Conservation (phyloP, 2,329 filamentous ascomycete genomes). For the Exutisphaerella laricina region DNA sequence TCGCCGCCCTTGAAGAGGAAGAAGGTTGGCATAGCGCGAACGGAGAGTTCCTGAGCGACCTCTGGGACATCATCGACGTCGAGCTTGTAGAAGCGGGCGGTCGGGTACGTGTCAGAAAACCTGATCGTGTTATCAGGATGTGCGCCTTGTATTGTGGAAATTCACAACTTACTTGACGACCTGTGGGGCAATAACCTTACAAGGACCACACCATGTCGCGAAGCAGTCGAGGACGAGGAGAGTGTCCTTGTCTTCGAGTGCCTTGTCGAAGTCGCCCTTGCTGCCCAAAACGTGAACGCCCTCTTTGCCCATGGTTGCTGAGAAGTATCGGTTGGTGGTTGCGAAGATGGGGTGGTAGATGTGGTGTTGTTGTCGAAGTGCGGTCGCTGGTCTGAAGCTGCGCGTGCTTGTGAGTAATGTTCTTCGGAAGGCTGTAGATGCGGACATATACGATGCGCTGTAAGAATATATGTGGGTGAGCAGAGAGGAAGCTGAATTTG, state of each 20-base stretch:
- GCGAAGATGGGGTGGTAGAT: conserved; percentile 21
- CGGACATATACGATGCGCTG: conserved; percentile 37
- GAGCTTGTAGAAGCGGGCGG: conserved; percentile 76
- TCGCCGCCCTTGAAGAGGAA: conserved; percentile 73
- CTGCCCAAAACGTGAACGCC: conserved; percentile 52
- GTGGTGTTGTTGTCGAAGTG: conserved; percentile 12
- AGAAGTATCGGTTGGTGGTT: conserved; percentile 33
- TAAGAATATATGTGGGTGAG: no score
- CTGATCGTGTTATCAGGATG: conserved; percentile 34
- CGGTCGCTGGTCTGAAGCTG: conserved; percentile 20
- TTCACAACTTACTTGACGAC: conserved; percentile 52
- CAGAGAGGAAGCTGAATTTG: conserved; percentile 8
- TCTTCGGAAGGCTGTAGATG: conserved; percentile 35
- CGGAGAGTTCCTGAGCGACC: conserved; percentile 67
- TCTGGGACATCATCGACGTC: conserved; percentile 80
- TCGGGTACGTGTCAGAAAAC: conserved; percentile 54
- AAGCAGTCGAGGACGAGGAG: conserved; percentile 79
- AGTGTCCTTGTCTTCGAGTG: conserved; percentile 46
- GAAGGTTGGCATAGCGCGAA: conserved; percentile 94
- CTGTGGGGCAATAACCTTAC: conserved; percentile 80
- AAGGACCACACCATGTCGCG: conserved; percentile 89
- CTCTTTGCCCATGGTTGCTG: conserved; percentile 40
- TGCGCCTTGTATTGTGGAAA: conserved; percentile 6
- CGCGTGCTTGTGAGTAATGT: conserved; percentile 41
- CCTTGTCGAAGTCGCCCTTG: conserved; percentile 54